phyloP scores from a whole-genome alignment of 1,284 basidiomycete genomes.

The Tylopilus sp. region DNA sequence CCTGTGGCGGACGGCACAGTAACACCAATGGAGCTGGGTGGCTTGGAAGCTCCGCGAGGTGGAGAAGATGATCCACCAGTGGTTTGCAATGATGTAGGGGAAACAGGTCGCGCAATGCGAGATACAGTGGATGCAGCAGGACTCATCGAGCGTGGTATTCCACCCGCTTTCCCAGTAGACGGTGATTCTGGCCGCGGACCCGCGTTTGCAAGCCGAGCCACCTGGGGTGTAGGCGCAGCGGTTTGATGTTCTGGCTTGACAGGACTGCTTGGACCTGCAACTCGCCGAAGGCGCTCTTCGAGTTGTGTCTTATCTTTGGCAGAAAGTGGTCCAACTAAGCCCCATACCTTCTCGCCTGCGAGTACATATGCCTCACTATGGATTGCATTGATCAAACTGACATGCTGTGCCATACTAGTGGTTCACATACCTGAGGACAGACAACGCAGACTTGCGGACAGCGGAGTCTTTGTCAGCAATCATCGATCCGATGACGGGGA shows the following conservation, averaged over 20 bases:
- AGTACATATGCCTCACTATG: constrained; percentile 77
- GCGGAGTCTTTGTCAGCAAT: constrained; percentile 86
- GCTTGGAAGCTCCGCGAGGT: constrained; percentile 26
- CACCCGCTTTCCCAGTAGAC: constrained; percentile 41
- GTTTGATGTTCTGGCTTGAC: constrained; percentile 42
- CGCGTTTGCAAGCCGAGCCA: constrained; percentile 51
- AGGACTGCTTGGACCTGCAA: constrained; percentile 60
- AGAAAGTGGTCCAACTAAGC: constrained; percentile 70
- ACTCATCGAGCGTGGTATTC: constrained; percentile 59
- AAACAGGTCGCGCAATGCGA: constrained; percentile 54
- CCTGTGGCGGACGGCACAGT: constrained; percentile 35
- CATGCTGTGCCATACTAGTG: constrained; percentile 1
- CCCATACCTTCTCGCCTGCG: constrained; percentile 85
- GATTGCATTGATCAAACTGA: constrained; percentile 5
- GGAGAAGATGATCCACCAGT: constrained; percentile 49
- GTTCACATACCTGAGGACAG: constrained; percentile 58
- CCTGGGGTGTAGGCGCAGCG: constrained; percentile 37
- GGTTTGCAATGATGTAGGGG: constrained; percentile 41
- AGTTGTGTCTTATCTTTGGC: constrained; percentile 89
- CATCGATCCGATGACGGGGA: constrained; percentile 75
- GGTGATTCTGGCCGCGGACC: constrained; percentile 56
- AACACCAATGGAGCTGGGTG: constrained; percentile 22
- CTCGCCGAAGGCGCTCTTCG: constrained; percentile 84
- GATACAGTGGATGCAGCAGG: constrained; percentile 52
- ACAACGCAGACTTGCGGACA: constrained; percentile 81